Conservation (phyloP, 1,284 basidiomycete genomes). For the Malassezia globosa region DNA sequence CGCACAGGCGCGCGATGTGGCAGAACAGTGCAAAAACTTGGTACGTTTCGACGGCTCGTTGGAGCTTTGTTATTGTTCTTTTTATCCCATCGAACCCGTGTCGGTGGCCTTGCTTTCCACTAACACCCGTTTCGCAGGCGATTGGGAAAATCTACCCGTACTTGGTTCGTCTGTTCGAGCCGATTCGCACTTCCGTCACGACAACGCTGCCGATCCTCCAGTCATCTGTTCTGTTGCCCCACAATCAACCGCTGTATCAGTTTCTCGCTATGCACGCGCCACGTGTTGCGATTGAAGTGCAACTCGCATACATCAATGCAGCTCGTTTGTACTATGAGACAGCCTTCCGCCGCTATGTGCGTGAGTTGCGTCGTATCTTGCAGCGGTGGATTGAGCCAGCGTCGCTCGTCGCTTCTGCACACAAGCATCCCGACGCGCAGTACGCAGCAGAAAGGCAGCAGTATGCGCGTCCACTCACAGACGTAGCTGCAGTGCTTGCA, state of each 20-base stretch:
- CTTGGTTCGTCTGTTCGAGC: constrained; percentile 69
- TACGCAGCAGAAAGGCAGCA: constrained; percentile 8
- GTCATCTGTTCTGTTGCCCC: constrained; percentile 68
- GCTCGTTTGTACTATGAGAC: constrained; percentile 91
- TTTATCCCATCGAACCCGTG: constrained; percentile 10
- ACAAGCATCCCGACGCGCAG: not conserved
- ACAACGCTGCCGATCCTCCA: constrained; percentile 90
- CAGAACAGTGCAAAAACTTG: constrained; percentile 62
- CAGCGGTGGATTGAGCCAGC: constrained; percentile 25
- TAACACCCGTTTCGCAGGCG: not conserved
- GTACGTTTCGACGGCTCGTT: too few relatives aligned
- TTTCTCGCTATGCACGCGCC: constrained; percentile 76
- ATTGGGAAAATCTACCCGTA: constrained; percentile 70
- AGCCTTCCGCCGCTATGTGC: constrained; percentile 75
- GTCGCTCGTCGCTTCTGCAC: not conserved
- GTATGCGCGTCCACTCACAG: constrained; percentile 5
- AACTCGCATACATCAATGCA: constrained; percentile 71
- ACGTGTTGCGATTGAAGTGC: constrained; percentile 73
- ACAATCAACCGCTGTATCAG: constrained; percentile 59
- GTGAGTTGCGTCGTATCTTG: constrained; percentile 49
- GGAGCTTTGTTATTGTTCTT: constrained; percentile 56
- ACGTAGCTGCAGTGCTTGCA: constrained; percentile 21
- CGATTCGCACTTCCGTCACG: constrained; percentile 69
- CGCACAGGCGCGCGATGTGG: constrained; percentile 66
- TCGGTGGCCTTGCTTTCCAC: not conserved